Conservation (phyloP, 2,329 filamentous ascomycete genomes). For the Epichloe brachyelytri region DNA sequence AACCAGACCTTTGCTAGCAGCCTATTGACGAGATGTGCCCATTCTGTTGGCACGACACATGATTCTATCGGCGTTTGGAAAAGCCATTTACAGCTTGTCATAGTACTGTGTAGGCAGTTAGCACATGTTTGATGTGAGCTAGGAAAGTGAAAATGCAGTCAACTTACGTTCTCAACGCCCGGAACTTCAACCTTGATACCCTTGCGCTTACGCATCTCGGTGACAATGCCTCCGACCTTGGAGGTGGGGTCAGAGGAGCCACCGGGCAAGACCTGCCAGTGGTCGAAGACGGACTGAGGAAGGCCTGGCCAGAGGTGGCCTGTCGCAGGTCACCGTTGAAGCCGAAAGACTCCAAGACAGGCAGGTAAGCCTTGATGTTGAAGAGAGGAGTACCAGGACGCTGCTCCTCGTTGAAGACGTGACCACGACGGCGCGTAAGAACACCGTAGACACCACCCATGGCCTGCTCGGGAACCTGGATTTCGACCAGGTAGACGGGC, state of each 20-base stretch:
- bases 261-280: conserved; percentile 94
- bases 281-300: conserved; percentile 98
- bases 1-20: conserved; percentile 20
- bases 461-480: conserved; percentile 94
- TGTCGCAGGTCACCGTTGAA: conserved; percentile 96
- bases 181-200: conserved; percentile 96
- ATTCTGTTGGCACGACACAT: conserved; percentile 27
- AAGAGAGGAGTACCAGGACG: conserved; percentile 97
- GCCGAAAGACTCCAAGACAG: conserved; percentile 95
- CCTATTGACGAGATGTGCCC: conserved; percentile 29
- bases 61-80: conserved; percentile 32
- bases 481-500: conserved; percentile 98
- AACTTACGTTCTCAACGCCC: conserved; percentile 86
- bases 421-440: conserved; percentile 92
- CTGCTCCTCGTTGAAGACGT: conserved; percentile 98
- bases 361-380: conserved; percentile 96
- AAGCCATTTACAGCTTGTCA: conserved; percentile 81
- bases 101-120: conserved; percentile 57
- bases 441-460: conserved; percentile 99
- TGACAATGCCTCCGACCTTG: conserved; percentile 73
- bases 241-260: conserved; percentile 74
- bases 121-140: conserved; percentile 1
- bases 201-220: conserved; percentile 96
- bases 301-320: conserved; percentile 91
- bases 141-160: neutral